These are phyloP conservation scores for Suillus alpinus DNA, from an alignment of 768 basidiomycete species.

Conservation along the genomic window DNA sequence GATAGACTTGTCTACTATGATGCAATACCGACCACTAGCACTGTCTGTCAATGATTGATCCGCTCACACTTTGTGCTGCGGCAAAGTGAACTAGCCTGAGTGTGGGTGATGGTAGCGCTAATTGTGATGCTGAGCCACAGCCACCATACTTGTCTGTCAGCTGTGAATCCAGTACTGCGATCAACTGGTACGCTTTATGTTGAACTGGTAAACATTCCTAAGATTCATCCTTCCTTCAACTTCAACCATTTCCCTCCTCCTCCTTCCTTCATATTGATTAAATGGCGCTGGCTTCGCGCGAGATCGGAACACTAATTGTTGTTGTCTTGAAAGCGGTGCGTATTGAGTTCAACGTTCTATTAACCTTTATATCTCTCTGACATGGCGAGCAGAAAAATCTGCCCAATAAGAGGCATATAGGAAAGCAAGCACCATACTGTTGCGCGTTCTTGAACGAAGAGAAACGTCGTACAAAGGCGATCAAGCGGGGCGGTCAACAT, in stretches of 20 bases:
- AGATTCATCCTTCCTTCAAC: background rate
- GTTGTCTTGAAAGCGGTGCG: slow-evolving; percentile 93
- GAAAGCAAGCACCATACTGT: slow-evolving; percentile 98
- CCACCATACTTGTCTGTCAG: background rate
- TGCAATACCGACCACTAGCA: background rate
- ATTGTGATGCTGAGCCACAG: background rate
- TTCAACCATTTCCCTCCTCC: background rate
- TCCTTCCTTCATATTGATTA: slow-evolving; percentile 9
- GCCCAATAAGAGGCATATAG: slow-evolving; percentile 88
- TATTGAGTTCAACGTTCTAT: slow-evolving; percentile 16
- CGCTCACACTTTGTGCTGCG: background rate
- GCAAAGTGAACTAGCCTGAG: background rate
- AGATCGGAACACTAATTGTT: slow-evolving; percentile 91
- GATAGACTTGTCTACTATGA: background rate
- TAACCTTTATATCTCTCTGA: slow-evolving; percentile 12
- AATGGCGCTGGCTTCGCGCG: slow-evolving; percentile 63
- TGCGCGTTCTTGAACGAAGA: slow-evolving; percentile 74
- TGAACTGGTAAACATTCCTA: background rate
- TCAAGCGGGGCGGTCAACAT: slow-evolving; percentile 96
- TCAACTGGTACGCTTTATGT: background rate
- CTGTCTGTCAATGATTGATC: background rate
- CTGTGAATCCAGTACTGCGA: background rate
- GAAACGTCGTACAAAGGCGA: slow-evolving; percentile 86
- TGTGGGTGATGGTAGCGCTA: background rate
- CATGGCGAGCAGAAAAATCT: slow-evolving; percentile 65